A percentile compares a stretch with the other conserved stretches of the same genome.
These are phyloP conservation scores for Heterobasidion parviporum DNA, from an alignment of 1,284 basidiomycete genomes.

Conservation along the genomic window DNA sequence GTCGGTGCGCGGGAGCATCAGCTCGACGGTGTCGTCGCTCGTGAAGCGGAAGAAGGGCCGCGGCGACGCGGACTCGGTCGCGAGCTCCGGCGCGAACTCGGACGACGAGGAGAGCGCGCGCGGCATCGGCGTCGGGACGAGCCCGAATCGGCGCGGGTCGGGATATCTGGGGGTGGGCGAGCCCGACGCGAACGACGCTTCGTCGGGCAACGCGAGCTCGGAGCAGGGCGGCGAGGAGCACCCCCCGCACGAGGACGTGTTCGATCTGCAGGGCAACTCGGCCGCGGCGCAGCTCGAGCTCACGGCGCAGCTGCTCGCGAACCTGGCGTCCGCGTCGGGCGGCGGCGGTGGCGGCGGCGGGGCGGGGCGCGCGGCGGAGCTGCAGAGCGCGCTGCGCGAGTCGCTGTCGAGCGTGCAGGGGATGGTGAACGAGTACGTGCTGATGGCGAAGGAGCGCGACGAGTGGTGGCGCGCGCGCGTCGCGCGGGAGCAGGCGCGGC, in stretches of 20 bases:
- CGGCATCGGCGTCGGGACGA: background rate
- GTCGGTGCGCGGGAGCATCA: slow-evolving; percentile 5
- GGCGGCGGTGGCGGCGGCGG: slow-evolving; percentile 20
- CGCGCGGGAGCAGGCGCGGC: slow-evolving; percentile 63
- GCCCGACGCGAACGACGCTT: slow-evolving; percentile 29
- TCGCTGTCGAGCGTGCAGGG: slow-evolving; percentile 51
- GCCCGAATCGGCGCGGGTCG: slow-evolving; percentile 10
- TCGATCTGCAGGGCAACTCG: slow-evolving; percentile 72
- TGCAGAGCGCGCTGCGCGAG: slow-evolving; percentile 54
- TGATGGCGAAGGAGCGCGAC: slow-evolving; percentile 78
- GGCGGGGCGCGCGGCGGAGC: slow-evolving; percentile 32
- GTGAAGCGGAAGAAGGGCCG: slow-evolving; percentile 3
- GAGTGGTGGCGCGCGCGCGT: slow-evolving; percentile 65
- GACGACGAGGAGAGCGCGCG: slow-evolving; percentile 10
- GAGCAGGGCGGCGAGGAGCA: slow-evolving; percentile 21
- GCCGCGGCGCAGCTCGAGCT: slow-evolving; percentile 77
- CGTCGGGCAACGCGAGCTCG: slow-evolving; percentile 9
- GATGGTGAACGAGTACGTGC: slow-evolving; percentile 62
- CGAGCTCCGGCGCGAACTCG: slow-evolving; percentile 11
- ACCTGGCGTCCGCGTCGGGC: slow-evolving; percentile 32
- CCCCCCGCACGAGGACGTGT: slow-evolving; percentile 63
- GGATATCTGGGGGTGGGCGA: slow-evolving; percentile 15
- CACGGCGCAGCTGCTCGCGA: slow-evolving; percentile 57
- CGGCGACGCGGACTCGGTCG: slow-evolving; percentile 8
- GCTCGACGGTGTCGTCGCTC: slow-evolving; percentile 4